These are phyloP conservation scores for Spergularia azorica DNA, from an alignment of 179 eudicot genomes.

Conservation along the genomic window DNA sequence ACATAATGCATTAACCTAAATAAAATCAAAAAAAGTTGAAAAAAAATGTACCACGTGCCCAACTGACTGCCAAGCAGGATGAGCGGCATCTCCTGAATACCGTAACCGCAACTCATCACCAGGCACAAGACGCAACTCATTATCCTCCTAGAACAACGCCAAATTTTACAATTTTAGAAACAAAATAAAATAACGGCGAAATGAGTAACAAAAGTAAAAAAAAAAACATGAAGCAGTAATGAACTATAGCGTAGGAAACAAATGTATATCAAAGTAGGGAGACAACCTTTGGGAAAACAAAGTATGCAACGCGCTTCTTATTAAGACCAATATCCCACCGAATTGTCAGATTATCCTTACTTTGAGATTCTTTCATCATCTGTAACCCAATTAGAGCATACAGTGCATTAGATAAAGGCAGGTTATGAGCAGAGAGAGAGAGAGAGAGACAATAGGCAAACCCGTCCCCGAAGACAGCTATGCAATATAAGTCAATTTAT, in stretches of 20 bases:
- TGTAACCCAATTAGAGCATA: slow-evolving; percentile 29
- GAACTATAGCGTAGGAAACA: no score
- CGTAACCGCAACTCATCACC: slow-evolving; percentile 97
- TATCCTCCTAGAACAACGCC: slow-evolving; percentile 74
- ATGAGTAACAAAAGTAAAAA: background rate
- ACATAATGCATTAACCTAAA: background rate
- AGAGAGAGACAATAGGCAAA: background rate
- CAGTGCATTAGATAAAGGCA: background rate
- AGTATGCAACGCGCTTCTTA: slow-evolving; percentile 97
- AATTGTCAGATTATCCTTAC: slow-evolving; percentile 93
- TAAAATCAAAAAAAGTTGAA: background rate
- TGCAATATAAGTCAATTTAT: background rate
- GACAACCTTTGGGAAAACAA: slow-evolving; percentile 93
- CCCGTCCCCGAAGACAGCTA: no score
- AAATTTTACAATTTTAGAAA: background rate
- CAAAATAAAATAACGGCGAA: background rate
- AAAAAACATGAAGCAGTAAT: background rate
- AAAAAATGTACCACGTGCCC: slow-evolving; percentile 80
- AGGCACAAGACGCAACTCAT: slow-evolving; percentile 98
- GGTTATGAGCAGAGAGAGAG: background rate
- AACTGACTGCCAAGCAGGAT: slow-evolving; percentile 97
- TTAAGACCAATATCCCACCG: slow-evolving; percentile 99
- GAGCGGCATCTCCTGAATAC: slow-evolving; percentile 94
- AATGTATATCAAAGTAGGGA: background rate
- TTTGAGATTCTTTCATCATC: slow-evolving; percentile 99